These are phyloP conservation scores for Macrotyloma uniflorum DNA, from an alignment of 306 rosid genomes.

Conservation along the genomic window DNA sequence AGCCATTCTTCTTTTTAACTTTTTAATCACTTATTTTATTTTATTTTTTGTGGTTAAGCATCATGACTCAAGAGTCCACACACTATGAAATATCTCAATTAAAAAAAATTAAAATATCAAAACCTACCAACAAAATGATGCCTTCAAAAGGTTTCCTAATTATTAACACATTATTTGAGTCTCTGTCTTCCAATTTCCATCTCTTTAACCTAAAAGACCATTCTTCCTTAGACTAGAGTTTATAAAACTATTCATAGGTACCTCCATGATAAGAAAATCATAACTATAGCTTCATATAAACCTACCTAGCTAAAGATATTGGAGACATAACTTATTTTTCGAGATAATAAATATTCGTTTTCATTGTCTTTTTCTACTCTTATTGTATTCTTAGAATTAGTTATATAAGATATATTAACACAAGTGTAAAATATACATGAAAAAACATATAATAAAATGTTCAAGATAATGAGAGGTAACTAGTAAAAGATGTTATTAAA, in stretches of 20 bases:
- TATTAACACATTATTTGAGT: slow-evolving; percentile 31
- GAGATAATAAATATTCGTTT: not conserved
- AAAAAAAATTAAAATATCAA: not conserved
- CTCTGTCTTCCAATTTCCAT: slow-evolving; percentile 26
- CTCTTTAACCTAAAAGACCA: slow-evolving; percentile 36
- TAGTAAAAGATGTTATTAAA: not conserved
- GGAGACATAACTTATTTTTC: slow-evolving; percentile 6
- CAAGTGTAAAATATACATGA: no score
- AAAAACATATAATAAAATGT: no score
- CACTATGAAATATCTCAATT: slow-evolving; percentile 10
- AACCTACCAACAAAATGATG: slow-evolving; percentile 10
- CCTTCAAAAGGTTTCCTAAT: not conserved
- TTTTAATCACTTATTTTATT: not conserved
- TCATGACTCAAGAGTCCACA: not conserved
- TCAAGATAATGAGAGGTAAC: no score
- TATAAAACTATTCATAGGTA: not conserved
- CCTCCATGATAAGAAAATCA: slow-evolving; percentile 20
- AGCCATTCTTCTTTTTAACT: not conserved
- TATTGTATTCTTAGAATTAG: not conserved
- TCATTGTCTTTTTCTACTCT: not conserved
- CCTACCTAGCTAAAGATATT: slow-evolving; percentile 36
- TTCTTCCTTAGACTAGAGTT: slow-evolving; percentile 28
- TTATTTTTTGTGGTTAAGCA: not conserved
- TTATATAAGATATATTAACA: no score
- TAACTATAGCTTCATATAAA: not conserved